Evolutionary conservation across 2,329 filamentous ascomycete genomes (phyloP).

Genomic region (Colletotrichum ledebouriae): DNA sequence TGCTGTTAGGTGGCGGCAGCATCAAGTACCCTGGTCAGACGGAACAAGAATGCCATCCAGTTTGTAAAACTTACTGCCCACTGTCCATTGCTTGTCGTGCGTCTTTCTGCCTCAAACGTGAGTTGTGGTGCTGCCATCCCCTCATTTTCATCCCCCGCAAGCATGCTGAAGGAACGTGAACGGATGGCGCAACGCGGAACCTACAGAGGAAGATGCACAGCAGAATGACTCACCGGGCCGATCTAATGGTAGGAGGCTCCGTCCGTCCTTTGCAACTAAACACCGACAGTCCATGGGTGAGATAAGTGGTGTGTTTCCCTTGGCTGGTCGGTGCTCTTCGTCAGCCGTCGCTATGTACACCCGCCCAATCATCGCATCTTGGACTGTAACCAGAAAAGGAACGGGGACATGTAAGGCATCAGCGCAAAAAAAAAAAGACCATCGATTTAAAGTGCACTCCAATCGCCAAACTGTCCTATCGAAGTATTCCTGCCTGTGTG

Average conservation of each 20-base stretch:
- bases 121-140: neutral
- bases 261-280: slow-evolving; percentile 10
- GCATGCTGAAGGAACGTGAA: neutral
- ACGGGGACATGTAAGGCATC: slow-evolving; percentile 4
- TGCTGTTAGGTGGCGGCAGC: neutral
- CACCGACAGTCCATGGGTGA: slow-evolving; percentile 27
- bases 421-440: slow-evolving; percentile 42
- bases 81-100: slow-evolving; percentile 5
- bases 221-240: slow-evolving; percentile 30
- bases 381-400: slow-evolving; percentile 3
- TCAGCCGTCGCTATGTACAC: slow-evolving; percentile 1
- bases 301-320: slow-evolving; percentile 2
- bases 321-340: slow-evolving; percentile 28
- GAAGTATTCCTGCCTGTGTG: slow-evolving; percentile 56
- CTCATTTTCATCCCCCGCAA: slow-evolving; percentile 1
- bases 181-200: slow-evolving; percentile 10
- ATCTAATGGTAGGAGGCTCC: slow-evolving; percentile 3
- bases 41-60: slow-evolving; percentile 26
- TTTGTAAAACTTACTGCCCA: slow-evolving; percentile 27
- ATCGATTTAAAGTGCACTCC: slow-evolving; percentile 62
- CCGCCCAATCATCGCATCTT: slow-evolving; percentile 11
- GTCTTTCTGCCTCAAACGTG: slow-evolving; percentile 19
- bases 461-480: slow-evolving; percentile 66
- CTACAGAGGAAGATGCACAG: neutral
- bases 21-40: slow-evolving; percentile 15